These are phyloP conservation scores for Cyanidioschyzon merolae DNA, from an alignment of 23 red algal species.

Conservation along the genomic window DNA sequence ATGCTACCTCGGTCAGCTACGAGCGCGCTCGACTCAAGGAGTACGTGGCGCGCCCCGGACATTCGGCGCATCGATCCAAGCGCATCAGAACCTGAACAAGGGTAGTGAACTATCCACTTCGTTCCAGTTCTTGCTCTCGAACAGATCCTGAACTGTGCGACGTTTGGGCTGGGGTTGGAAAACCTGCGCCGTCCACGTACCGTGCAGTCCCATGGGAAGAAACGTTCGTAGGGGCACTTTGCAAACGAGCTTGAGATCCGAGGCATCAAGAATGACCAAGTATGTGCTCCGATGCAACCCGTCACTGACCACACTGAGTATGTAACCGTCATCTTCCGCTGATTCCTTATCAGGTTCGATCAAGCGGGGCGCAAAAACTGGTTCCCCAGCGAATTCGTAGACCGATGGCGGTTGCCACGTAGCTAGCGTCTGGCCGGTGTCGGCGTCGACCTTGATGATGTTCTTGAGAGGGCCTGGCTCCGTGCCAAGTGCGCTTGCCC, in stretches of 20 bases:
- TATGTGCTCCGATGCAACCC: constrained; percentile 8
- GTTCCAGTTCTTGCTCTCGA: constrained; percentile 9
- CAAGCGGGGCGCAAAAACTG: constrained; percentile 19
- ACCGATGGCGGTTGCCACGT: not conserved
- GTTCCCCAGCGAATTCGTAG: constrained; percentile 30
- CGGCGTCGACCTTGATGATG: constrained; percentile 8
- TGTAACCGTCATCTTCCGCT: constrained; percentile 23
- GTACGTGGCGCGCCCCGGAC: too few relatives aligned
- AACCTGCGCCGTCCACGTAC: not conserved
- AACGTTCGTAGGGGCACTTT: not conserved
- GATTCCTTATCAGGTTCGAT: not conserved
- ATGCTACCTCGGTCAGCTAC: too few relatives aligned
- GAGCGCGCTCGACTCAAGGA: too few relatives aligned
- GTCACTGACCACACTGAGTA: constrained; percentile 19
- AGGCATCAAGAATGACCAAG: constrained; percentile 17
- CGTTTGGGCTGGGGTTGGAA: not conserved
- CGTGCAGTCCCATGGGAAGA: constrained; percentile 1
- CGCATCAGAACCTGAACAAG: not conserved
- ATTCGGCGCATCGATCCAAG: too few relatives aligned
- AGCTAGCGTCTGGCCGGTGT: not conserved
- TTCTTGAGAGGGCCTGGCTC: constrained; percentile 7
- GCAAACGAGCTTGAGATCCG: not conserved
- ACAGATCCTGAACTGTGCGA: not conserved
- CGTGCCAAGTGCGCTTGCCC: not conserved
- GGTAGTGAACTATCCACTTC: constrained; percentile 7